phyloP scores from a whole-genome alignment of 1,284 basidiomycete genomes.

The Mycena citricolor region DNA sequence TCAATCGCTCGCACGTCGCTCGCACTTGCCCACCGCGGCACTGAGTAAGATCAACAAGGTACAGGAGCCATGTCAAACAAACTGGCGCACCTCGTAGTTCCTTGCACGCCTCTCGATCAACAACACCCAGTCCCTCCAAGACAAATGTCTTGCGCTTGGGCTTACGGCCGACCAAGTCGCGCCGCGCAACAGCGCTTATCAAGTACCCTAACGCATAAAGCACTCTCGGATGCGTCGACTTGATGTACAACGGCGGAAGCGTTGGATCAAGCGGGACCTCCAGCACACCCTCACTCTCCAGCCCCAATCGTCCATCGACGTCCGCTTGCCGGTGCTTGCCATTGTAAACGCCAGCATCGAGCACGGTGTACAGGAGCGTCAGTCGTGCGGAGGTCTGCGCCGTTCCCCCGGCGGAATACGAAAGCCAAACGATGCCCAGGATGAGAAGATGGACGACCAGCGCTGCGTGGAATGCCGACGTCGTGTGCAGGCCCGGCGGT shows the following conservation, averaged over 20 bases:
- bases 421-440: conserved; percentile 56
- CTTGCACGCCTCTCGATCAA: conserved; percentile 46
- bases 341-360: conserved; percentile 57
- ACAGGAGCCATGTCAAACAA: too few species aligned
- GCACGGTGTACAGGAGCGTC: conserved; percentile 55
- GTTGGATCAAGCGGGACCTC: conserved; percentile 28
- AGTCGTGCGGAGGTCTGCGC: conserved; percentile 40
- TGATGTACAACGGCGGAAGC: conserved; percentile 48
- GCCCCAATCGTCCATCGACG: conserved; percentile 53
- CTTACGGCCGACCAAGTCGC: conserved; percentile 62
- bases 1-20: conserved; percentile 51
- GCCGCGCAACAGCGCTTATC: conserved; percentile 61
- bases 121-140: conserved; percentile 54
- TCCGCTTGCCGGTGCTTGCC: conserved; percentile 32
- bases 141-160: conserved; percentile 72
- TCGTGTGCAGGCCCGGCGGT: conserved; percentile 30
- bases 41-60: too few species aligned
- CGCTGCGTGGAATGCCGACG: conserved; percentile 42
- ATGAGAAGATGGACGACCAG: conserved; percentile 55
- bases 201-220: conserved; percentile 65
- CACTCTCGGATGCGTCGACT: conserved; percentile 65
- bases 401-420: conserved; percentile 40
- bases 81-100: conserved; percentile 33
- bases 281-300: conserved; percentile 24
- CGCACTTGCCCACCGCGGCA: conserved; percentile 50